Conservation (phyloP, 1,284 basidiomycete species). For the Sutorius eximius region DNA sequence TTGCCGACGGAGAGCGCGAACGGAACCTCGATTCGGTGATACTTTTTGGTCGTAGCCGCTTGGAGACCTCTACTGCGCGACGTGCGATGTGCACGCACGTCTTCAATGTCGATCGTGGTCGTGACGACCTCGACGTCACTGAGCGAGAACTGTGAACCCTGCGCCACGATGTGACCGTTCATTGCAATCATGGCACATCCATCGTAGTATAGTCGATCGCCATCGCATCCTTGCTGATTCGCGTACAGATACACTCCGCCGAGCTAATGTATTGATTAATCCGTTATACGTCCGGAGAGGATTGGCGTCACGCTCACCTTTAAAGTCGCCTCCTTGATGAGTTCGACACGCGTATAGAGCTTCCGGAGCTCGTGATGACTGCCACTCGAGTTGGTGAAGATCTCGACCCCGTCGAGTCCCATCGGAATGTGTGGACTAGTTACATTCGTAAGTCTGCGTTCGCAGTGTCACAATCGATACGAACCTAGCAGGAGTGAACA, state of each 20-base stretch:
- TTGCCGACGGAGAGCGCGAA: slow-evolving; percentile 76
- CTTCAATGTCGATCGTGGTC: slow-evolving; percentile 94
- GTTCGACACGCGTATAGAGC: slow-evolving; percentile 85
- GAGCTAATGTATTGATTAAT: slow-evolving; percentile 49
- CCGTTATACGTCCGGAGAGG: not conserved
- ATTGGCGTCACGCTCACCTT: slow-evolving; percentile 55
- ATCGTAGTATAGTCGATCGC: slow-evolving; percentile 97
- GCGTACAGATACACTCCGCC: slow-evolving; percentile 98
- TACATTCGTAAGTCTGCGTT: slow-evolving; percentile 3
- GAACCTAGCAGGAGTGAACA: slow-evolving; percentile 94
- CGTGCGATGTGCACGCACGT: slow-evolving; percentile 86
- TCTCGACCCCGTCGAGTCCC: slow-evolving; percentile 97
- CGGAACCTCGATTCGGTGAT: slow-evolving; percentile 77
- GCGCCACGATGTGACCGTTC: slow-evolving; percentile 90
- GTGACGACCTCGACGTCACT: slow-evolving; percentile 94
- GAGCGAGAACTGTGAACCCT: slow-evolving; percentile 95
- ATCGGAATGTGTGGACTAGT: slow-evolving; percentile 87
- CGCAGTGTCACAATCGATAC: slow-evolving; percentile 7
- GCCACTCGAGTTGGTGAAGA: slow-evolving; percentile 97
- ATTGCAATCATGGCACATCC: slow-evolving; percentile 95
- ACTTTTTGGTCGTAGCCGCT: slow-evolving; percentile 72
- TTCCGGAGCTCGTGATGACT: slow-evolving; percentile 98
- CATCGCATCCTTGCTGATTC: slow-evolving; percentile 99
- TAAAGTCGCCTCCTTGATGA: slow-evolving; percentile 95
- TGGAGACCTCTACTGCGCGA: slow-evolving; percentile 87